Percentiles rank a stretch among this genome's conserved stretches.
These are phyloP conservation scores for Diaporthe helianthi DNA, from an alignment of 2,329 filamentous ascomycete species.

Conservation along the genomic window DNA sequence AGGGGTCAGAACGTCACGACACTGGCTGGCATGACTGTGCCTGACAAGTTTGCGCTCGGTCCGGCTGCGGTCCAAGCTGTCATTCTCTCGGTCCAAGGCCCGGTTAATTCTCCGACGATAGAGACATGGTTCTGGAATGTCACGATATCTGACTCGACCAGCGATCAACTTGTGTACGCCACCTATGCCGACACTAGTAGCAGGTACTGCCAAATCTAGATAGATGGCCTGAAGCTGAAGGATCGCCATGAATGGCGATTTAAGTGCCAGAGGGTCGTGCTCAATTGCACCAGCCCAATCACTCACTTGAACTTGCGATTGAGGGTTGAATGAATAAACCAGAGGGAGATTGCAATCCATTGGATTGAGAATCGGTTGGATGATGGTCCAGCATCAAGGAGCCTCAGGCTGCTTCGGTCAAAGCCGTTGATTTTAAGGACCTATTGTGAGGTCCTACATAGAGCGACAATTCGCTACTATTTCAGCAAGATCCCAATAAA, in stretches of 20 bases:
- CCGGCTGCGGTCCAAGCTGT: constrained; percentile 12
- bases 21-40: neutral
- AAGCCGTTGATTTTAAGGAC: too few relatives aligned
- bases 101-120: neutral
- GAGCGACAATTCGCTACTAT: too few relatives aligned
- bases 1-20: neutral
- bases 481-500: too few relatives aligned
- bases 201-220: constrained; percentile 8
- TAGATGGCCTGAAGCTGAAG: constrained; percentile 43
- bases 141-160: neutral
- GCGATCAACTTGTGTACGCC: neutral
- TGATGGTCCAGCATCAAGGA: too few relatives aligned
- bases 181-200: neutral
- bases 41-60: neutral
- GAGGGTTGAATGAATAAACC: constrained; percentile 99
- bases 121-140: constrained; percentile 12
- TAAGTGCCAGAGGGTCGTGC: constrained; percentile 93
- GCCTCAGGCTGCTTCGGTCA: too few relatives aligned
- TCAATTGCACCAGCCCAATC: constrained; percentile 92
- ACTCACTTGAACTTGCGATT: too few relatives aligned
- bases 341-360: constrained; percentile 95
- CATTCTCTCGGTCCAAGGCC: constrained; percentile 1
- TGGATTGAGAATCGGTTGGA: too few relatives aligned
- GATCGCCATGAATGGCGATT: constrained; percentile 96
- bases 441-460: too few relatives aligned